Base-by-base conservation (phyloP, 176 grass and related monocot genomes). In the Hsuehochloa calcarea region DNA sequence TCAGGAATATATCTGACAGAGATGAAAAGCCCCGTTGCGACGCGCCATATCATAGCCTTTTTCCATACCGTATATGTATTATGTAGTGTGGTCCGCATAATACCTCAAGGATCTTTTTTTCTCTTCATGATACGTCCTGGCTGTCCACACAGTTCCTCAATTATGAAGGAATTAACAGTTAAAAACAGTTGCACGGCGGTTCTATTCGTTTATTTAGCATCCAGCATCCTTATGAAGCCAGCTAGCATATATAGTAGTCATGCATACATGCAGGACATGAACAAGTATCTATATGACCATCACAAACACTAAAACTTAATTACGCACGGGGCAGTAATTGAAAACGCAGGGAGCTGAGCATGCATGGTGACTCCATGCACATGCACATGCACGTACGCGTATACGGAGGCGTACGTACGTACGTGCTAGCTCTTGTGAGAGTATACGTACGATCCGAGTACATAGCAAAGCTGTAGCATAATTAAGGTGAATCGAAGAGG, bases 171-270 rank as follows among this genome's bases (percentile, higher is more conserved):
- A 63, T 29, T 6, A 63, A 14, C 25, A 20, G 4, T n/a, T 6
- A 15, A 56, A 76, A 22, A 29, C 14, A 25, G 1, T 12, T 56
- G 22, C 25, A 51, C 25, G 54, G 27, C 31, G 49, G 13, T 34
- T 56, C 4, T 9, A 23, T 82, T 71, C 3, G n/a, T 62, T 82
- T 82, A 82, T 82, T 82, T 47, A 61, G 68, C 40, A 25, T 77
- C 74, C 74, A 76, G 43, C 64, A 67, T 29, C 77, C 15, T 82
- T 59, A 25, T 61, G 54, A 82, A 72, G 25, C 52, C 15, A 72
- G 25, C 52, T 63, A 63, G 23, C 60, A 15, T 13, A 55, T 3
- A 22, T 23, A 23, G 2, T 43, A 45, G 41, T 27, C 13, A 4
- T 8, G 41, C 40, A 17, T 22, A 12, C 5, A 51, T n/a, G 54